Base-by-base conservation (phyloP, 768 basidiomycete species). In the Crassisporium funariophilum region DNA sequence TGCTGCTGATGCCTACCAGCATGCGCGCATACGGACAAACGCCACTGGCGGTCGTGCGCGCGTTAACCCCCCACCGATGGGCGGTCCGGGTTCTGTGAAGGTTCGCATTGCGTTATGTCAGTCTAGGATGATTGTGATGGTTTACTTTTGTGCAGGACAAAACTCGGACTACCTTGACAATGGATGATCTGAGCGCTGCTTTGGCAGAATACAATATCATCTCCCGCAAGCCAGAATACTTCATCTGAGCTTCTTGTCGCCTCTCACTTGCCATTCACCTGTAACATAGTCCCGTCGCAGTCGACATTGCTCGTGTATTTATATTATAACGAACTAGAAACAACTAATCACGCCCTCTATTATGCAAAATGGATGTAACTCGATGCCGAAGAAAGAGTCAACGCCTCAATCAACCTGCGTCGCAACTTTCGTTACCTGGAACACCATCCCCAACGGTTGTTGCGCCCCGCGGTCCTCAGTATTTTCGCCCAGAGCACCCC, bases 161-260 rank as follows among this genome's bases (percentile, higher is more conserved):
- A 61, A 94, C 91, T 31, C 83, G 90, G 52, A 98, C 95, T 31
- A 91, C 93, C 0, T 69, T 99, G 53, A 97, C 92, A 15, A 98
- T 98, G 94, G 97, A 99, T 43, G 97, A 99, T 62, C 76, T 99
- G 25, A 90, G 88, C 49, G 76, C 92, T 4, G 97, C 97, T 1
- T 78, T 99, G 23, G 78, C 79, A n/a, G 97, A 99, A 67, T 97
- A 98, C 58, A 95, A 95, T 4, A 92, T 99, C 58, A 94, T 88
- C 55, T 79, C 91, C 11, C 84, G 88, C 63, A 95, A 97, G 58
- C 93, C 95, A 12, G 94, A 98, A 50, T 98, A 93, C 67, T 98
- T 88, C 68, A 76, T 93, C 68, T 93, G 72, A 64, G 42, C 43
- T 23, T 22, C 15, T 21, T 31, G 35, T 24, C 15, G 25, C 44